phyloP scores from a whole-genome alignment of 1,284 basidiomycete species.

The Ceratobasidium sp. region DNA sequence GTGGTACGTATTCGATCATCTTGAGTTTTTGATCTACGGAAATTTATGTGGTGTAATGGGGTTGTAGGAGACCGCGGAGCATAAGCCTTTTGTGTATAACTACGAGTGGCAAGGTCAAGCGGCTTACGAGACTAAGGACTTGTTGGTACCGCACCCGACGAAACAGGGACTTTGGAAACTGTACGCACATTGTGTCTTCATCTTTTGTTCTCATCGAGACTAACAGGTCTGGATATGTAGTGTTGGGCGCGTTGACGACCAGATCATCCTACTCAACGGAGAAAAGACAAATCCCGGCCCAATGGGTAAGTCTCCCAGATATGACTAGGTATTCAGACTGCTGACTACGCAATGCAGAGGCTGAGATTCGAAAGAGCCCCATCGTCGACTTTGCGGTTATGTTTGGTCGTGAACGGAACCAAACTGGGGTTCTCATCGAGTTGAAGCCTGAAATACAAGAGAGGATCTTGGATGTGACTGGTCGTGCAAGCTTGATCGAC shows the following conservation, averaged over 20 bases:
- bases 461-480: conserved; percentile 57
- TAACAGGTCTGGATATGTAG: neutral
- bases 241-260: conserved; percentile 44
- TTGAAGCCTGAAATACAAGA: conserved; percentile 53
- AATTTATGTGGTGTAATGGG: no score
- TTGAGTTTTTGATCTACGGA: neutral
- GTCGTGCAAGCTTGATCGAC: conserved; percentile 57
- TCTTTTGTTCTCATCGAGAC: neutral
- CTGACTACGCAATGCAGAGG: conserved; percentile 36
- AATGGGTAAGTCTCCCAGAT: conserved; percentile 57
- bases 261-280: conserved; percentile 45
- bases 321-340: conserved; percentile 54
- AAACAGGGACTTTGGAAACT: conserved; percentile 38
- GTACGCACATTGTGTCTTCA: neutral
- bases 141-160: conserved; percentile 40
- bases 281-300: conserved; percentile 61
- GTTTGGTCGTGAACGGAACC: conserved; percentile 62
- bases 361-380: conserved; percentile 56
- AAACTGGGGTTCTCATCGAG: conserved; percentile 62
- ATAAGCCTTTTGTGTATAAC: conserved; percentile 44
- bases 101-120: conserved; percentile 17
- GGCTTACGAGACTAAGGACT: conserved; percentile 39
- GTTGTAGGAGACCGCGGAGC: conserved; percentile 6
- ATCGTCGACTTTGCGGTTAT: conserved; percentile 57
- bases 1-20: conserved; percentile 12